Base-by-base conservation (phyloP, 2,329 filamentous ascomycete species). In the Alternaria sp. region DNA sequence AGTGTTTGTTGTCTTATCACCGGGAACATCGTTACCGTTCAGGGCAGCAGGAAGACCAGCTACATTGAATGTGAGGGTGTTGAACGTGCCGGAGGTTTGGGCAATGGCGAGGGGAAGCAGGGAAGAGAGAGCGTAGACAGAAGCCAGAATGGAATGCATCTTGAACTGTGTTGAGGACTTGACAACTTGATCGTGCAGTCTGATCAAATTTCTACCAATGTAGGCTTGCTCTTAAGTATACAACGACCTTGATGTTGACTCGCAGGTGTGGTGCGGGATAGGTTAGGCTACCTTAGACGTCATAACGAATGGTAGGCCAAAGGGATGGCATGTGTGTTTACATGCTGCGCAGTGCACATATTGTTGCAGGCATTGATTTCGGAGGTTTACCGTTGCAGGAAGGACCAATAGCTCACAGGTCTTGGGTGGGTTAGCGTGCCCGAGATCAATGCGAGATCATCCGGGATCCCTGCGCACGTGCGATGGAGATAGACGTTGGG, bases 1-100 rank as follows among this genome's bases (percentile, higher is more conserved):
- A 1, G 88, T 82, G 75, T 90, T 90, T 7, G 81, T 82, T 0
- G 81, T 79, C 79, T 90, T 90, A 76, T 89, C 86, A 21, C 89
- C 88, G 2, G 87, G 84, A 2, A 90, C 85, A 5, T 85, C 87
- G 73, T 90, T 91, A 69, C 74, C 76, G 64, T 90, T 86, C 50
- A 91, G 73, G 59, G 87, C 77, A 2, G 79, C 75, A 1, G 88
- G 88, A 3, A 89, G 82, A 19, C 88, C 88, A 15, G 87, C 88
- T 32, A 89, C 86, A 68, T 90, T 90, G 79, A 87, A 86, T 21
- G 85, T 81, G 23, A 89, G 75, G 55, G 86, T 74, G 61, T 81
- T 84, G 74, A 89, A 85, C n/a, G 80, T 77, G 51, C 83, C 82
- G 40, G 74, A 72, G 13, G 75, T 76, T 49, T 73, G 71, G 25